Evolutionary conservation across 345 rosid species (phyloP), one percentile per base, ranked within the genome.

Genomic region (Moricandia moricandioides): DNA sequence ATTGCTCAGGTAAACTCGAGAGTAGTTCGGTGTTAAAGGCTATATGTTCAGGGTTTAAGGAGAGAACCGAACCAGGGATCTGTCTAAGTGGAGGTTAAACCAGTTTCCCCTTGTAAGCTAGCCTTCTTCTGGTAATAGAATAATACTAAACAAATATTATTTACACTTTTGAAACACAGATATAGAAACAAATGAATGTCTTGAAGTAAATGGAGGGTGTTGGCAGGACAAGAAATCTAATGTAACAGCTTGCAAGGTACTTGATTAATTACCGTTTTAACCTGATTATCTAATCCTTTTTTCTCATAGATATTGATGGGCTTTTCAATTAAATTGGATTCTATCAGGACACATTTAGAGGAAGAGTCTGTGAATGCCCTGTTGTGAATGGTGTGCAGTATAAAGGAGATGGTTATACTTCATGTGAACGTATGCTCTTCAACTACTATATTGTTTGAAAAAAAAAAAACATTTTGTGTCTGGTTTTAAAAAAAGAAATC

Each of bases 311-410:
- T 34, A 61, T 16, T 61, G 26, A 60, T 60, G 11, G n/a, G n/a
- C 6, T 31, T 33, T 61, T 18, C 31, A 69, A 5, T 10, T 65
- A 71, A 57, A 24, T 27, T 60, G 49, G 72, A 66, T 77, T 65
- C 17, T 40, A 14, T 75, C 74, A 95, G 98, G 99, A 96, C 71
- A 96, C 99, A 58, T 96, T 91, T 75, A 91, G 99, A 56, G 99
- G 99, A 81, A 85, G 98, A 68, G 88, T 92, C 4, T 96, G 99
- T 31, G 91, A 96, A 67, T 96, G 99, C 67, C 99, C 99, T 45
- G 70, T 70, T 18, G 93, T 92, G 21, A 85, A 87, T 55, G 99
- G 98, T 13, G 89, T 96, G 63, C 98, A 96, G 79, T 96, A 87
- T 56, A 85, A 83, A 83, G 99, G 99, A 87, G 97, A 95, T 77